A percentile compares a stretch with the other conserved stretches of the same genome.
phyloP scores from a whole-genome alignment of 768 basidiomycete species.

The Dendrothele bispora region DNA sequence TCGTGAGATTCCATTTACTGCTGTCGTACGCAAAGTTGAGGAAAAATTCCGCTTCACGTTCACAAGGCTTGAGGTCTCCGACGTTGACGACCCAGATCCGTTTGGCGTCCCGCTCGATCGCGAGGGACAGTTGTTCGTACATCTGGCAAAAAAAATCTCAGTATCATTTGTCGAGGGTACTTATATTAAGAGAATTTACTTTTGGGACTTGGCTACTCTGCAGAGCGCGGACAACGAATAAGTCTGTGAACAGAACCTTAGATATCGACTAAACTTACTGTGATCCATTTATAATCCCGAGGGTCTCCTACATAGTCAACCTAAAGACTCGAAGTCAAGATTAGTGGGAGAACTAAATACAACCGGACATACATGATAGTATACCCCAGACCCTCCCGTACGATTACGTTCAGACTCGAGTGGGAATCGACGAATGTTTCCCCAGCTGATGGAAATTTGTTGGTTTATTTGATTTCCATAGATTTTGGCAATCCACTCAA shows the following conservation, averaged over 20 bases:
- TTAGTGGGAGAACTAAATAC: constrained; percentile 1
- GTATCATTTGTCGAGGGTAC: no score
- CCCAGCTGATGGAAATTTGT: constrained; percentile 44
- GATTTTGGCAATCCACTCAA: constrained; percentile 21
- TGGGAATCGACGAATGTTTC: constrained; percentile 67
- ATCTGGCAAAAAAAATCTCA: constrained; percentile 33
- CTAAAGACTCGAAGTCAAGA: constrained; percentile 21
- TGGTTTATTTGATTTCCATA: not conserved
- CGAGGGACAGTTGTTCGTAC: constrained; percentile 70
- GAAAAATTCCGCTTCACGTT: constrained; percentile 72
- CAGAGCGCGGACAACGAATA: constrained; percentile 2
- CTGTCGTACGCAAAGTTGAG: constrained; percentile 62
- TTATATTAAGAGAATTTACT: constrained; percentile 22
- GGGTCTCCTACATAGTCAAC: constrained; percentile 53
- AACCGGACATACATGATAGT: constrained; percentile 54
- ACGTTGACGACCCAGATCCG: constrained; percentile 74
- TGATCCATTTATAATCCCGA: constrained; percentile 73
- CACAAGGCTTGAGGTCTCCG: constrained; percentile 74
- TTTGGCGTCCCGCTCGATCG: constrained; percentile 56
- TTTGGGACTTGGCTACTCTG: constrained; percentile 56
- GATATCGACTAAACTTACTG: constrained; percentile 44
- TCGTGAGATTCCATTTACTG: constrained; percentile 52
- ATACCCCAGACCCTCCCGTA: constrained; percentile 69
- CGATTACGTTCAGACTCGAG: constrained; percentile 52
- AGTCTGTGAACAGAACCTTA: not conserved